Evolutionary conservation across 2,329 filamentous ascomycete genomes (phyloP), one percentile per base, ranked within the genome.

Genomic region (Aspergillus intermedius): DNA sequence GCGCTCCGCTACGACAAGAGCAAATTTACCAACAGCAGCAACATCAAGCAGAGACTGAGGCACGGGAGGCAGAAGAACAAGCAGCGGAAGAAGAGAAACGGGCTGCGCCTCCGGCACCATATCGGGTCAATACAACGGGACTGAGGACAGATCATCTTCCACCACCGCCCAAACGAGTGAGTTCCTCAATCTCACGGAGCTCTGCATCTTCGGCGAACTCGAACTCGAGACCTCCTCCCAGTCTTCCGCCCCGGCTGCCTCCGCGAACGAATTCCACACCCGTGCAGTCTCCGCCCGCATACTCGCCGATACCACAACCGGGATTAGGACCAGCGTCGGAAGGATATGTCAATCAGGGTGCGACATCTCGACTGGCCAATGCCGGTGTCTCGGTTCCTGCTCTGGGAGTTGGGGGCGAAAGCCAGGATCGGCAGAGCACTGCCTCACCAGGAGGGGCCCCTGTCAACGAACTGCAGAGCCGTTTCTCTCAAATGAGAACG

Each of bases 301-400:
- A 81, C 61, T 67, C 74, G 53, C 66, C 78, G 54, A 65, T 64
- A 42, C 64, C 54, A 30, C 60, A 51, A 10, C 50, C 64, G 42
- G 48, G 66, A 49, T 67, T 59, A 46, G 34, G 17, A 19, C 34
- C n/a, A 19, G 37, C 37, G 10, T 62, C 55, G 17, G 62, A 68
- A 35, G 66, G 66, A 12, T 62, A 70, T 43, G 57, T 82, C 40
- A 82, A 83, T 47, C 75, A 79, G 57, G 79, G 76, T 4, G 84
- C 88, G 4, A 65, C 85, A 48, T 77, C 72, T 49, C 78, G 88
- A 39, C 75, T 96, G 7, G 81, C 83, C 9, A 78, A 82, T 34
- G 84, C 87, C 1, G 90, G 90, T 1, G 76, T 95, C 5, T 87
- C 84, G 0, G 88, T 95, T 0, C 85, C 89, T 0, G 86, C 79